Conservation (phyloP, 768 basidiomycete species). For the Lactifluus rugatus region DNA sequence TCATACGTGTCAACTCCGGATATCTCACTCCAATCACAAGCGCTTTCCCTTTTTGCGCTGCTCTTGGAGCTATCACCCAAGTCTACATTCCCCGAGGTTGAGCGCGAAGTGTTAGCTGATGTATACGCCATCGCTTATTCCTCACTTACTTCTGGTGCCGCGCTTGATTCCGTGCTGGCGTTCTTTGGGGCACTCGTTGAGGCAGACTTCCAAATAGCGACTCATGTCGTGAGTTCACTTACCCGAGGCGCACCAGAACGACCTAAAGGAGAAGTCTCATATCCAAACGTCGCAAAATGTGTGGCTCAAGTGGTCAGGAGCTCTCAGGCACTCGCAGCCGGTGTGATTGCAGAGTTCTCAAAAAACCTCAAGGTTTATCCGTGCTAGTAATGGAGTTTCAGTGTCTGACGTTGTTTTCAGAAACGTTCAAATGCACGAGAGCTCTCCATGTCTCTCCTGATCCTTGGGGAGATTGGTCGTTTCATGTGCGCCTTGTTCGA, state of each 20-base stretch:
- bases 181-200: slow-evolving; percentile 80
- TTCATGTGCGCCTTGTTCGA: slow-evolving; percentile 50
- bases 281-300: slow-evolving; percentile 73
- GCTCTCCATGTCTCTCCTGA: slow-evolving; percentile 74
- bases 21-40: slow-evolving; percentile 67
- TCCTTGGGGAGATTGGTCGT: slow-evolving; percentile 89
- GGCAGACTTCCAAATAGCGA: slow-evolving; percentile 75
- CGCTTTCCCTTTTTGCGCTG: slow-evolving; percentile 53
- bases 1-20: slow-evolving; percentile 66
- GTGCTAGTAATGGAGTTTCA: neutral
- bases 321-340: slow-evolving; percentile 62
- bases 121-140: slow-evolving; percentile 70
- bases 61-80: slow-evolving; percentile 59
- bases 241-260: slow-evolving; percentile 58
- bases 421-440: slow-evolving; percentile 39
- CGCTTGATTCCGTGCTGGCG: slow-evolving; percentile 69
- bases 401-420: neutral
- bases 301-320: slow-evolving; percentile 74
- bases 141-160: slow-evolving; percentile 62
- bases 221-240: slow-evolving; percentile 70
- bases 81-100: slow-evolving; percentile 66
- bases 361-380: slow-evolving; percentile 63
- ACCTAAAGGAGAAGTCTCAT: slow-evolving; percentile 42
- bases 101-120: slow-evolving; percentile 53
- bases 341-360: slow-evolving; percentile 76